These are phyloP conservation scores for Helotiales sp. DNA, from an alignment of 2,329 filamentous ascomycete genomes.

Conservation along the genomic window DNA sequence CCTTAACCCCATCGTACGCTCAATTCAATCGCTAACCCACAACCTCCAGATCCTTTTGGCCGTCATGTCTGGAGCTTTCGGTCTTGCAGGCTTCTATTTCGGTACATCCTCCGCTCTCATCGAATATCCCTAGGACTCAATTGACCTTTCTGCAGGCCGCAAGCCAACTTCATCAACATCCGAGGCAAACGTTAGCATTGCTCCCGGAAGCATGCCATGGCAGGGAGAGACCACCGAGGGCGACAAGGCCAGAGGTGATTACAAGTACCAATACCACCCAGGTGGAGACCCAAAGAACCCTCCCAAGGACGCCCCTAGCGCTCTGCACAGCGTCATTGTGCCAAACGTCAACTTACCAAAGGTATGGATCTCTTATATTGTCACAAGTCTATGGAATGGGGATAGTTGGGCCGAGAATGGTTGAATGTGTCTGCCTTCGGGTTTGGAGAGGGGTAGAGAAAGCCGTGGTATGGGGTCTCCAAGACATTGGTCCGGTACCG, in stretches of 20 bases:
- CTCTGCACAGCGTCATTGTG: constrained; percentile 91
- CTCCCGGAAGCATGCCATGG: constrained; percentile 87
- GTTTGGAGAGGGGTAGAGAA: not conserved
- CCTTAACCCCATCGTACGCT: not conserved
- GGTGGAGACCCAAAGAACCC: constrained; percentile 77
- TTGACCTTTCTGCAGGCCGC: constrained; percentile 60
- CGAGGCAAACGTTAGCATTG: constrained; percentile 77
- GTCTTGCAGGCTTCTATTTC: constrained; percentile 89
- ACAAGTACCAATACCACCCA: constrained; percentile 66
- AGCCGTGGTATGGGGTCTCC: not conserved
- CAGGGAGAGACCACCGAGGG: constrained; percentile 68
- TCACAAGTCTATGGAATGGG: not conserved
- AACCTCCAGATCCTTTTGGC: constrained; percentile 77
- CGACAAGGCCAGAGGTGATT: constrained; percentile 61
- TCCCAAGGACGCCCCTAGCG: constrained; percentile 90
- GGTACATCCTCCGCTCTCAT: constrained; percentile 53
- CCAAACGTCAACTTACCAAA: constrained; percentile 92
- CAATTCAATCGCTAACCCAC: constrained; percentile 17
- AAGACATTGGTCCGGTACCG: not conserved
- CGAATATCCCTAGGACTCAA: constrained; percentile 21
- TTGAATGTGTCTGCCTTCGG: not conserved
- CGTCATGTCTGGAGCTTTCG: constrained; percentile 88
- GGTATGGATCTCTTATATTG: constrained; percentile 55
- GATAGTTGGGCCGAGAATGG: not conserved
- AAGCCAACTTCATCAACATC: constrained; percentile 85